A percentile compares a stretch with the other conserved stretches of the same genome.
Conservation (phyloP, 2,329 filamentous ascomycete genomes). For the Sarocladium kiliense region DNA sequence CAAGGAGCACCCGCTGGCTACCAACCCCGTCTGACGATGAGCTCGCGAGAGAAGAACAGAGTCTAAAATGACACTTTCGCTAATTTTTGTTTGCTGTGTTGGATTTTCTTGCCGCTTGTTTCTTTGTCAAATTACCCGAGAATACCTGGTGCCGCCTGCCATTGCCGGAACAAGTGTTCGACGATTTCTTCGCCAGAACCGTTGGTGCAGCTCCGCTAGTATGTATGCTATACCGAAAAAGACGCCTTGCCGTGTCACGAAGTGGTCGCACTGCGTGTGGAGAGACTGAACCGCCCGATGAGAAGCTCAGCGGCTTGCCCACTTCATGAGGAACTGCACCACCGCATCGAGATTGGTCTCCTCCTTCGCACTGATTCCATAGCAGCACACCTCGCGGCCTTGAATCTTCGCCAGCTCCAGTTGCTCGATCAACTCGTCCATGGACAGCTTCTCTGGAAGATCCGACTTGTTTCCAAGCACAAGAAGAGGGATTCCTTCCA, state of each 20-base stretch:
- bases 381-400: conserved; percentile 93
- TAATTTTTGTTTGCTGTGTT: neutral
- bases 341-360: conserved; percentile 98
- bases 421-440: conserved; percentile 92
- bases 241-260: neutral
- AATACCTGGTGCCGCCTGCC: neutral
- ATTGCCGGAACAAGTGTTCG: neutral
- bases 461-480: conserved; percentile 98
- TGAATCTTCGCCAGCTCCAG: conserved; percentile 86
- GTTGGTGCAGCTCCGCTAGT: neutral
- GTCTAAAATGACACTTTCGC: conserved; percentile 2
- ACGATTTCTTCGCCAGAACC: neutral
- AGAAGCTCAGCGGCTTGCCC: conserved; percentile 40
- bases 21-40: neutral
- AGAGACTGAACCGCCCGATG: neutral
- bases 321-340: conserved; percentile 91
- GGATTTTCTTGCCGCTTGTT: neutral
- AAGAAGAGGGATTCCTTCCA: conserved; percentile 86
- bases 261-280: neutral
- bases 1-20: neutral
- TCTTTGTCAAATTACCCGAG: neutral
- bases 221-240: neutral
- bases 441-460: conserved; percentile 80
- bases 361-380: conserved; percentile 97
- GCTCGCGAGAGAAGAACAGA: conserved; percentile 6